Evolutionary conservation across 148 eudicot genomes (phyloP).

Genomic region (Chenopodium berlandieri): DNA sequence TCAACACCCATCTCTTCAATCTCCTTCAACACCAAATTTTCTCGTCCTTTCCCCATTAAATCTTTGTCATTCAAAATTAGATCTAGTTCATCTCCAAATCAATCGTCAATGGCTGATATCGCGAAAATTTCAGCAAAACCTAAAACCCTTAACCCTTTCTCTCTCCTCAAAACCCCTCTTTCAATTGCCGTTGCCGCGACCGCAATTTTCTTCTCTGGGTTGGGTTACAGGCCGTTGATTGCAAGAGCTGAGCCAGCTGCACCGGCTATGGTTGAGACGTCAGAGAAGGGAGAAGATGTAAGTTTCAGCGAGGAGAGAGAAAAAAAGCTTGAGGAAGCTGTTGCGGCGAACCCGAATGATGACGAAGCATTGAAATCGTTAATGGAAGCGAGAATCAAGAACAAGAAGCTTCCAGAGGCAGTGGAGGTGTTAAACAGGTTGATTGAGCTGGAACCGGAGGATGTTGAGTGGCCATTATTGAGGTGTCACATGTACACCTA

Average conservation of each 20-base stretch:
- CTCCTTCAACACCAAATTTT: constrained; percentile 32
- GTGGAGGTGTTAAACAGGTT: constrained; percentile 46
- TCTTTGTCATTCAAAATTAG: constrained; percentile 11
- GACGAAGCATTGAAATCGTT: constrained; percentile 37
- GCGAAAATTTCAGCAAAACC: constrained; percentile 14
- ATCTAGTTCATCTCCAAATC: constrained; percentile 6
- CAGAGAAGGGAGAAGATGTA: neutral
- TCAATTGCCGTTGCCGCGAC: constrained; percentile 49
- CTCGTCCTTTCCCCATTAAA: neutral
- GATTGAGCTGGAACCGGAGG: constrained; percentile 59
- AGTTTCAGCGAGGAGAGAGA: constrained; percentile 43
- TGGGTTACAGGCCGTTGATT: constrained; percentile 26
- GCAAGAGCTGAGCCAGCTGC: constrained; percentile 33
- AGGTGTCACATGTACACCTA: constrained; percentile 56
- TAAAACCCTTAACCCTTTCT: constrained; percentile 24
- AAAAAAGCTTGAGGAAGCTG: constrained; percentile 31
- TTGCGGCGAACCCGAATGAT: constrained; percentile 40
- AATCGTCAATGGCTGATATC: neutral
- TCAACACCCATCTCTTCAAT: constrained; percentile 37
- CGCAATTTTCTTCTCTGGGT: constrained; percentile 46
- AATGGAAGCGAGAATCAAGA: constrained; percentile 60
- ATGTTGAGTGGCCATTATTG: constrained; percentile 60
- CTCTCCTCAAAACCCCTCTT: constrained; percentile 47
- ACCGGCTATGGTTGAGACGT: constrained; percentile 13
- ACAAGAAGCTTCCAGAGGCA: constrained; percentile 49